These are phyloP conservation scores for Globisporangium spiculum DNA, from an alignment of 352 stramenopile genomes.

Conservation along the genomic window DNA sequence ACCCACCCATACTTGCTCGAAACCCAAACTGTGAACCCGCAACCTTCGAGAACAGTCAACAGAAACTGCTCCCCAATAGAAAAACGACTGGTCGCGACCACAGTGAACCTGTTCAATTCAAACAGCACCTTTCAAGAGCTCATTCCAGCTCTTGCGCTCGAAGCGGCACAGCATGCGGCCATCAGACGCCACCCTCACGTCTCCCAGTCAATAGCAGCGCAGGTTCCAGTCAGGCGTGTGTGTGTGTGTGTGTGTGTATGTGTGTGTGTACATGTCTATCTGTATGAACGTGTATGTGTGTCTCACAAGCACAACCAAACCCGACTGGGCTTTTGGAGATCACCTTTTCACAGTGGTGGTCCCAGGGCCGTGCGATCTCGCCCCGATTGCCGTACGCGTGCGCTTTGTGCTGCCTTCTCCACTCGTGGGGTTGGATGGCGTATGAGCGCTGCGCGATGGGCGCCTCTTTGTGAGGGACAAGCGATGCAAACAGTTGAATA, in stretches of 20 bases:
- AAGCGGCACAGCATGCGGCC: slow-evolving; percentile 3
- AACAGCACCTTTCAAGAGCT: not conserved
- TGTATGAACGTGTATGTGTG: not conserved
- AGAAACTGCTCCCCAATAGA: not conserved
- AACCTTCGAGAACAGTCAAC: not conserved
- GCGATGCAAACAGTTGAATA: slow-evolving; percentile 91
- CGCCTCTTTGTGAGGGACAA: slow-evolving; percentile 78
- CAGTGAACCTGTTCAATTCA: not conserved
- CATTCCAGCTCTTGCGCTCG: slow-evolving; percentile 9
- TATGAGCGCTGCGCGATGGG: slow-evolving; percentile 13
- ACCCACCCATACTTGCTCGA: not conserved
- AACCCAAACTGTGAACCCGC: not conserved
- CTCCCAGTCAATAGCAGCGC: not conserved
- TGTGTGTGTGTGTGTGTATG: not conserved
- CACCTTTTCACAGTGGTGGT: slow-evolving; percentile 86
- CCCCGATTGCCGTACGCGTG: slow-evolving; percentile 43
- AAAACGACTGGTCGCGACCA: slow-evolving; percentile 18
- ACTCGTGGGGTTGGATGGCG: slow-evolving; percentile 5
- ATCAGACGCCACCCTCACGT: not conserved
- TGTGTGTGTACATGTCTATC: not conserved
- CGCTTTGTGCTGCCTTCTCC: slow-evolving; percentile 12
- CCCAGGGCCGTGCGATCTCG: slow-evolving; percentile 79
- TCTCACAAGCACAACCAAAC: slow-evolving; percentile 1
- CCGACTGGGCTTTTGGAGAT: slow-evolving; percentile 83
- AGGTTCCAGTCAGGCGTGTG: not conserved